A percentile compares a stretch with the other conserved stretches of the same genome.
These are phyloP conservation scores for Dipteronia dyeriana DNA, from an alignment of 345 rosid species.

Conservation along the genomic window DNA sequence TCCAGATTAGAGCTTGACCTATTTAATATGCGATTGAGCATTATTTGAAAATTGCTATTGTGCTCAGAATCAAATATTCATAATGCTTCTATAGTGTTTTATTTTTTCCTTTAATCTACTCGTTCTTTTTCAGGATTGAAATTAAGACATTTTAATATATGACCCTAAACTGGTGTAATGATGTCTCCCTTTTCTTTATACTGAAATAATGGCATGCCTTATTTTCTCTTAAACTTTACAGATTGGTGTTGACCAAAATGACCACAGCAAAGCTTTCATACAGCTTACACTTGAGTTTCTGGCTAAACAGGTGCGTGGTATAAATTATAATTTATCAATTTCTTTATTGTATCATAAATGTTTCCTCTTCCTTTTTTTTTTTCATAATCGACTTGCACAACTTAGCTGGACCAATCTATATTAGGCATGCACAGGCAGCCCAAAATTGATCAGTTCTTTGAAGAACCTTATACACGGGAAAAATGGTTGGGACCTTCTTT, in stretches of 20 bases:
- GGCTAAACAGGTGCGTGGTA: constrained; percentile 68
- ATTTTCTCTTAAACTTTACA: constrained; percentile 30
- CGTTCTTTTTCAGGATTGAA: background rate
- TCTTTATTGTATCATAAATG: constrained; percentile 5
- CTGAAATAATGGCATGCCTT: background rate
- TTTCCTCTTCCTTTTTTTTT: background rate
- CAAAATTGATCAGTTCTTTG: background rate
- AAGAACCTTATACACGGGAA: too few species aligned
- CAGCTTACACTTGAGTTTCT: constrained; percentile 89
- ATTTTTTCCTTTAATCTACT: background rate
- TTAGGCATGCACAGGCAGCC: background rate
- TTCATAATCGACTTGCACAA: background rate
- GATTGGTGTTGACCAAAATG: constrained; percentile 83
- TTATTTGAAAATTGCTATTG: background rate
- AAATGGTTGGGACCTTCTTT: too few species aligned
- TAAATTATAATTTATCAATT: background rate
- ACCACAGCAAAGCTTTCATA: constrained; percentile 65
- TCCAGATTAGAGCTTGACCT: background rate
- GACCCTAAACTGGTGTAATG: background rate
- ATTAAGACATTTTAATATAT: background rate
- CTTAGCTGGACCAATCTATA: background rate
- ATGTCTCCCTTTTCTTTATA: background rate
- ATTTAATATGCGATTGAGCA: background rate
- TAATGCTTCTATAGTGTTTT: background rate
- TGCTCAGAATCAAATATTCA: background rate